phyloP scores from a whole-genome alignment of 345 rosid species.

The Eucalyptus curtisii region DNA sequence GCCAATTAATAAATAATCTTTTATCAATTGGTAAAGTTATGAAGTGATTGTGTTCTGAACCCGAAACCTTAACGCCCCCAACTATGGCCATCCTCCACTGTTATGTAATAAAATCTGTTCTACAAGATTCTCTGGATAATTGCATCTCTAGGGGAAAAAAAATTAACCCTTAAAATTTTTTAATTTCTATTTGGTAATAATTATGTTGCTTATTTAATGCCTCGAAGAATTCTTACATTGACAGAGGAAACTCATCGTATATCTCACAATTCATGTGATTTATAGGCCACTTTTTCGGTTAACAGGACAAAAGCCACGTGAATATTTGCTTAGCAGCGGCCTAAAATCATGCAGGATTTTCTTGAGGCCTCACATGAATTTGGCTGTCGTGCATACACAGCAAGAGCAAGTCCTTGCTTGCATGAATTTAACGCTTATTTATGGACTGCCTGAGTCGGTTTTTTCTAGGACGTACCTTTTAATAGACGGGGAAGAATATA shows the following conservation, averaged over 20 bases:
- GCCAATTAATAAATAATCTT: background rate
- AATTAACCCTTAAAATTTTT: background rate
- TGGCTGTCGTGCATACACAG: background rate
- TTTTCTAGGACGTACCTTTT: background rate
- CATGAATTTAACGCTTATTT: background rate
- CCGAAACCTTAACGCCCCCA: background rate
- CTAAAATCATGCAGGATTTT: background rate
- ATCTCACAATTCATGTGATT: background rate
- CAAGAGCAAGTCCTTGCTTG: background rate
- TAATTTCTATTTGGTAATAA: background rate
- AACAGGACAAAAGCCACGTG: background rate
- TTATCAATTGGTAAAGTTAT: background rate
- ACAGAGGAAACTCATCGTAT: background rate
- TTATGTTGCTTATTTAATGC: background rate
- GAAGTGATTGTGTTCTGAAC: background rate
- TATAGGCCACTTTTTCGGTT: background rate
- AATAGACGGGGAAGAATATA: background rate
- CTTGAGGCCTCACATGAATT: background rate
- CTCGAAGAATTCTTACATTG: background rate
- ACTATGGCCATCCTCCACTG: background rate
- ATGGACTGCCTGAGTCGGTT: background rate
- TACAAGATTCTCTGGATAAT: background rate
- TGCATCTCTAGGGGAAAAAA: background rate
- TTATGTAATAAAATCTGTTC: background rate
- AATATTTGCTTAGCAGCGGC: background rate